Evolutionary conservation across 208 protist genomes (phyloP), one percentile per base, ranked within the genome.

Genomic region (Borovskyia barvae): DNA sequence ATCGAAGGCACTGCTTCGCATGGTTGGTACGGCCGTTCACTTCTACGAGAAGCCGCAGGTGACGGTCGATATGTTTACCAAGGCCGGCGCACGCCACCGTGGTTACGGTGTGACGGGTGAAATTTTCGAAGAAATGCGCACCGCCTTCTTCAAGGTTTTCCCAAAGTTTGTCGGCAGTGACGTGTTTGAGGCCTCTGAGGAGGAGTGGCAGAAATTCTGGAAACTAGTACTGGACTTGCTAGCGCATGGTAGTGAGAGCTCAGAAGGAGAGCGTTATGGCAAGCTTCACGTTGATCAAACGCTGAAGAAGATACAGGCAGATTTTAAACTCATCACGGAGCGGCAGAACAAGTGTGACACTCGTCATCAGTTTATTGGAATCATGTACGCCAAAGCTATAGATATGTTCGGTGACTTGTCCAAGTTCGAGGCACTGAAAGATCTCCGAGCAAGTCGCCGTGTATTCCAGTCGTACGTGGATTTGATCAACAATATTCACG

Each of bases 201-300:
- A 80, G n/a, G 79, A 89, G 49, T 92, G 85, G 82, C 20, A 71
- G 17, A 68, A 74, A 29, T 87, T 87, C 43, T 92, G 82, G 85
- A 62, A 55, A 22, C 60, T 61, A 0, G 39, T 90, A 11, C 53
- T 87, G 9, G 70, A 86, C 12, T 52, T 84, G 26, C 57, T 90
- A 19, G 53, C 77, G 60, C 69, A 82, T 40, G 80, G 82, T 35
- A 80, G 72, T 25, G 43, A 68, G 24, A 83, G 74, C 46, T 24
- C 64, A 1, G 73, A 87, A 47, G 81, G 82, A 1, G 79, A 89
- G 49, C 63, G 65, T 24, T 89, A 78, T 50, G 79, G 65, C 9
- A 57, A 62, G 45, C 30, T 80, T 28, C 61, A 80, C 52, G 67
- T 82, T 30, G 48, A 77, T 29, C 61, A 77, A 32, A 82, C 47